phyloP scores from a whole-genome alignment of 306 rosid species.

The Dryas alaskensis region DNA sequence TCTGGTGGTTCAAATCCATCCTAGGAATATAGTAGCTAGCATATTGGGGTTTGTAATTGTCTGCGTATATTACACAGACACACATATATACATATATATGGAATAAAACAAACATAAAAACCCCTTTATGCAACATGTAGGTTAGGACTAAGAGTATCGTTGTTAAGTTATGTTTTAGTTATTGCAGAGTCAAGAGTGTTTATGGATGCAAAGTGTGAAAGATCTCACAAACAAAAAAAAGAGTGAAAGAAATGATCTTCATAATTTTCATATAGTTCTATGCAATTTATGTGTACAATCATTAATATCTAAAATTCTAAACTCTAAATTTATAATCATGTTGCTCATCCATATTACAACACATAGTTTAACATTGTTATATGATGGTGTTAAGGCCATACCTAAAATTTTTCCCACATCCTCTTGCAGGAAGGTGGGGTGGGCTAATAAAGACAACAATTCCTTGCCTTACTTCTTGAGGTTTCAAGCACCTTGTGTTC shows the following conservation, averaged over 20 bases:
- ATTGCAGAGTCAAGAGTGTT: neutral
- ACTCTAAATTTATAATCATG: no score
- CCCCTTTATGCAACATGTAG: constrained; percentile 15
- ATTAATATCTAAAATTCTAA: no score
- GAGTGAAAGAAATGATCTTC: neutral
- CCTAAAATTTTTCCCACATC: no score
- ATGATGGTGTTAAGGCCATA: no score
- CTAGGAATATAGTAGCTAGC: constrained; percentile 40
- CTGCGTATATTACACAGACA: no score
- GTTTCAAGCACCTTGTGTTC: constrained; percentile 78
- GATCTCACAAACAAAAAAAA: neutral
- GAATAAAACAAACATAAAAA: neutral
- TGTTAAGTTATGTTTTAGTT: neutral
- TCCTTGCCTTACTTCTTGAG: constrained; percentile 44
- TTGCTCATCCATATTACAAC: no score
- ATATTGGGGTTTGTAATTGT: constrained; percentile 6
- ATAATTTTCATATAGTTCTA: neutral
- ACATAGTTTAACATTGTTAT: no score
- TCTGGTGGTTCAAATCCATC: constrained; percentile 78
- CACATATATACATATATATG: neutral
- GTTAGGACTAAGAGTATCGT: neutral
- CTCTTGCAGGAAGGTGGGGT: constrained; percentile 76
- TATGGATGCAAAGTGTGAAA: neutral
- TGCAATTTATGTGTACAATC: neutral
- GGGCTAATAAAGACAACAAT: constrained; percentile 36